Evolutionary conservation across 2,329 filamentous ascomycete genomes (phyloP).

Genomic region (Drechslerella dactyloides): DNA sequence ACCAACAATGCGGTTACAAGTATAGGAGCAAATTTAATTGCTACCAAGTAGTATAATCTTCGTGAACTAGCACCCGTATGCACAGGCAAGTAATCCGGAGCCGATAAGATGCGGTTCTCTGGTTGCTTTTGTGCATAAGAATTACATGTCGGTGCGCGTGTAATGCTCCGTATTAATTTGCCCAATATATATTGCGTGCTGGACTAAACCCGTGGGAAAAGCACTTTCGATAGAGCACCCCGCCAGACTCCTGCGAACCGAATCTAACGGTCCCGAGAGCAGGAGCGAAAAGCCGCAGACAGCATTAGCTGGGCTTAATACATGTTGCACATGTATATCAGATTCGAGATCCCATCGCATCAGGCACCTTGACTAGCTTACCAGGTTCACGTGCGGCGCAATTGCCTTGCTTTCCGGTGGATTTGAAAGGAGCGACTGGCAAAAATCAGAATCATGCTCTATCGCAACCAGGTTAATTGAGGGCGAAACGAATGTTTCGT

Average conservation of each 20-base stretch:
- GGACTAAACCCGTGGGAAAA: not conserved
- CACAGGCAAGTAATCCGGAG: too few relatives aligned
- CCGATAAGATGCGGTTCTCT: not conserved
- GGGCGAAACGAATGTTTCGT: slow-evolving; percentile 41
- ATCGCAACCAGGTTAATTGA: slow-evolving; percentile 19
- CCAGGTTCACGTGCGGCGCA: slow-evolving; percentile 50
- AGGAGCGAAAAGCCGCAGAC: not conserved
- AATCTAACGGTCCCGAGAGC: slow-evolving; percentile 17
- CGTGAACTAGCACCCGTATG: too few relatives aligned
- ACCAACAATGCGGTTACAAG: too few relatives aligned
- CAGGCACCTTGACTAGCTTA: slow-evolving; percentile 23
- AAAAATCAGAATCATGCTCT: not conserved
- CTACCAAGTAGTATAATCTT: too few relatives aligned
- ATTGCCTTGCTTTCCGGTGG: slow-evolving; percentile 42
- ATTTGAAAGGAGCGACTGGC: not conserved
- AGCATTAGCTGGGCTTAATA: not conserved
- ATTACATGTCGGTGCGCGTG: not conserved
- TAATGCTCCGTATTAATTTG: slow-evolving; percentile 2
- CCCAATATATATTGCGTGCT: not conserved
- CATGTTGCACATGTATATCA: slow-evolving; percentile 38
- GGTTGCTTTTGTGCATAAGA: not conserved
- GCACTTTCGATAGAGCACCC: not conserved
- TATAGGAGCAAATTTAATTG: too few relatives aligned
- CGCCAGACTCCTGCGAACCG: slow-evolving; percentile 19
- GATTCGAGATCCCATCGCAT: slow-evolving; percentile 45